These are phyloP conservation scores for Psilocybe tampanensis DNA, from an alignment of 768 basidiomycete species.

Conservation along the genomic window DNA sequence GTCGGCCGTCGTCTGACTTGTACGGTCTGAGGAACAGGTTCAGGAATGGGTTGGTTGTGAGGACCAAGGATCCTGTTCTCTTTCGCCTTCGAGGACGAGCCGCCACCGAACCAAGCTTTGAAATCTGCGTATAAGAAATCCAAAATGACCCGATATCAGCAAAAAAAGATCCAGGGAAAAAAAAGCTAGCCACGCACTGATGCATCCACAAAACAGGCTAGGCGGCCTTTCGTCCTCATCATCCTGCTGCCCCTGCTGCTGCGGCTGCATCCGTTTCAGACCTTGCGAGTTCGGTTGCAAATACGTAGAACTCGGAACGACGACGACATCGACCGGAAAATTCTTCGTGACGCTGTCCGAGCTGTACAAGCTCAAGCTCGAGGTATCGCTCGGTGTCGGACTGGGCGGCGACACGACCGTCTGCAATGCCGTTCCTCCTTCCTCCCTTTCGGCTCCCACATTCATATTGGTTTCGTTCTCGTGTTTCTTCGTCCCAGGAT, in stretches of 20 bases:
- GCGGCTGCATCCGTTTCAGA: background rate
- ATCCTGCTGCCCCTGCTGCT: slow-evolving; percentile 1
- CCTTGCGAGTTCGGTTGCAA: no score
- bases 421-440: slow-evolving; percentile 12
- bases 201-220: slow-evolving; percentile 19
- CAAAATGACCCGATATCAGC: background rate
- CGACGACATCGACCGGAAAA: slow-evolving; percentile 17
- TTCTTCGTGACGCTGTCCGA: slow-evolving; percentile 21
- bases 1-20: slow-evolving; percentile 21
- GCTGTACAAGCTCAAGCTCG: slow-evolving; percentile 23
- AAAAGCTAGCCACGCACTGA: slow-evolving; percentile 15
- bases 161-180: background rate
- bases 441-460: slow-evolving; percentile 13
- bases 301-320: no score
- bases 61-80: slow-evolving; percentile 17
- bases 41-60: slow-evolving; percentile 10
- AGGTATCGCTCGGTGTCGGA: slow-evolving; percentile 22
- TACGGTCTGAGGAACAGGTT: slow-evolving; percentile 18
- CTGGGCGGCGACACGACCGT: slow-evolving; percentile 14
- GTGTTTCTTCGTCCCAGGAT: background rate
- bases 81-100: slow-evolving; percentile 15
- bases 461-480: no score
- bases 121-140: slow-evolving; percentile 12
- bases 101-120: slow-evolving; percentile 19
- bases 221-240: slow-evolving; percentile 18